Base-by-base conservation (phyloP, 352 stramenopile species). In the Globisporangium cystogenes region DNA sequence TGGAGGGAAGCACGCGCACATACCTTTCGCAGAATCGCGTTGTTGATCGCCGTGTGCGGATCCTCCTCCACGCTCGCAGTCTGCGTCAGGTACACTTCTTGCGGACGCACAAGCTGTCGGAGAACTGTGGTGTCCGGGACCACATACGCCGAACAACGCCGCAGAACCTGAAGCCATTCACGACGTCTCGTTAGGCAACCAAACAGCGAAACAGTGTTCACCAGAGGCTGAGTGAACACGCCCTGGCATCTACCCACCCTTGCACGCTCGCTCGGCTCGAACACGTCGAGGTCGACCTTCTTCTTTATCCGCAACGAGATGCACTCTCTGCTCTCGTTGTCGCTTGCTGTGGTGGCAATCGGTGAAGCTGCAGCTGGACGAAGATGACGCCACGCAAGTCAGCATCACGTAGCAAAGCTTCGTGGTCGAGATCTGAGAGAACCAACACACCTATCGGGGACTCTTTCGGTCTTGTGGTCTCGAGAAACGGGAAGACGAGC, bases 11-110 rank as follows among this genome's bases (percentile, higher is more conserved):
- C 23, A n/a, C 7, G 5, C 26, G 10, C 29, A 35, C 29, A 35
- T 12, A 93, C 82, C 64, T 88, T 75, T 45, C 83, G 72, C 57
- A 95, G 60, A 36, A 94, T 67, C 1, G 86, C 80, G 53, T 95
- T 90, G 65, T 96, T 96, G 60, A 96, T 92, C 20, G 79, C 70
- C 11, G 85, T 60, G 57, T 70, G 77, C 3, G 86, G 82, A 24
- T 76, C 67, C 57, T 93, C 82, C 57, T 90, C 79, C 14, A 55
- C 60, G 27, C 54, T 87, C 7, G 67, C 62, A 20, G 64, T 79
- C 55, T 74, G 72, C 6, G 64, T 84, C 26, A 76, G 65, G 27
- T 67, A 63, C 20, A 76, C 55, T 40, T 87, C 67, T 4, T 62
- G 60, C 3, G 75, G 70, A 21, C 64, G 74, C 29, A 93, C 69